Percentiles rank a stretch among this genome's conserved stretches.
Evolutionary conservation across 2,329 filamentous ascomycete species (phyloP).

Genomic region (Rachicladosporium sp.): DNA sequence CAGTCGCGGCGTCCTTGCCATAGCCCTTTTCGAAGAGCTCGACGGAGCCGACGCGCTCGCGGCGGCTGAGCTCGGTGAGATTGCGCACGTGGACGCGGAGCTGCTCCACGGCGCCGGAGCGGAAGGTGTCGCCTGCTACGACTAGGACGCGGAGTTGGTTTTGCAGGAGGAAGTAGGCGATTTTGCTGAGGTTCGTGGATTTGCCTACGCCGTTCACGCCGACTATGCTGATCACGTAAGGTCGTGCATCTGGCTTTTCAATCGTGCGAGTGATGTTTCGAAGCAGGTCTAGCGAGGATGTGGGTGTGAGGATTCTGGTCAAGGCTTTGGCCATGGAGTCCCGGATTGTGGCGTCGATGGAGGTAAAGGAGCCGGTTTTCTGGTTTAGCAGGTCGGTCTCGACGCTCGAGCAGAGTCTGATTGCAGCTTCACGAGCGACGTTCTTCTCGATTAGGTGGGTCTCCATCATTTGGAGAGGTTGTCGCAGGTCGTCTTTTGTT

Average conservation of each 20-base stretch:
- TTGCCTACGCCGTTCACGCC: conserved; percentile 98
- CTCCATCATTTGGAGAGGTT: conserved; percentile 91
- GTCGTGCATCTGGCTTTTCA: conserved; percentile 52
- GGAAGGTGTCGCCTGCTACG: conserved; percentile 91
- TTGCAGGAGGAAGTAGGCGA: conserved; percentile 93
- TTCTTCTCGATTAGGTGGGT: conserved; percentile 92
- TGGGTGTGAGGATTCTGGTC: conserved; percentile 90
- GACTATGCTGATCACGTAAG: conserved; percentile 96
- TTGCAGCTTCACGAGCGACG: conserved; percentile 83
- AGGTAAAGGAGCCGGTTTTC: conserved; percentile 82
- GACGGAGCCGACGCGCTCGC: conserved; percentile 68
- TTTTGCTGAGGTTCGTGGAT: conserved; percentile 94
- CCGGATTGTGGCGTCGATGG: conserved; percentile 64
- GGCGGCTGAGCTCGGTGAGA: conserved; percentile 71
- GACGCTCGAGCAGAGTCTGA: conserved; percentile 82
- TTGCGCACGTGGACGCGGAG: conserved; percentile 91
- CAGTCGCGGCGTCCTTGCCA: conserved; percentile 90
- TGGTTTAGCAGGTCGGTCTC: conserved; percentile 80
- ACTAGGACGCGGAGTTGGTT: conserved; percentile 95
- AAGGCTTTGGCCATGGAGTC: conserved; percentile 84
- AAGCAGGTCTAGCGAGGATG: conserved; percentile 83
- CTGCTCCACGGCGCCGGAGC: conserved; percentile 93
- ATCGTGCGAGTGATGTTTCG: conserved; percentile 79
- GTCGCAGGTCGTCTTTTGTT: conserved; percentile 77
- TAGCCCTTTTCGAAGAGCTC: conserved; percentile 96